These are phyloP conservation scores for Allium cepa DNA, from an alignment of 106 monocot genomes.

Conservation along the genomic window DNA sequence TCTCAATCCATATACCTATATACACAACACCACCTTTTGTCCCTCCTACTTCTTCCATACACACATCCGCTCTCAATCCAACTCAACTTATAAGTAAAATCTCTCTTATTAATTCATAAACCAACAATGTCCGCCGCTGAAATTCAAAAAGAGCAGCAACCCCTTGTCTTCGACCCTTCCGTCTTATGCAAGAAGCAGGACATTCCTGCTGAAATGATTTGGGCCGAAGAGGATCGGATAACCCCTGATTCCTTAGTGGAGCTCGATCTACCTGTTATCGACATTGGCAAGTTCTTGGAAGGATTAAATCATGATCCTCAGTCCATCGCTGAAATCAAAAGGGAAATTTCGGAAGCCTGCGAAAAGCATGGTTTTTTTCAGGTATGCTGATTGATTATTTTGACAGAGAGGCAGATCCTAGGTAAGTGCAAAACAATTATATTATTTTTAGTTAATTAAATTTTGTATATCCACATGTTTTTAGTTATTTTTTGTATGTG, in stretches of 20 bases:
- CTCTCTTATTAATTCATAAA: too few species aligned
- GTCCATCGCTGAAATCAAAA: slow-evolving; percentile 5
- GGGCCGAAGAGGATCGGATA: slow-evolving; percentile 35
- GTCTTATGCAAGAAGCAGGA: slow-evolving; percentile 20
- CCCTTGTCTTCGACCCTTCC: slow-evolving; percentile 33
- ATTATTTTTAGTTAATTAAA: too few species aligned
- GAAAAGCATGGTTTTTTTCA: slow-evolving; percentile 81
- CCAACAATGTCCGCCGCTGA: too few species aligned
- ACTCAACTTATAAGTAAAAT: too few species aligned
- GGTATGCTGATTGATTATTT: slow-evolving; percentile 10
- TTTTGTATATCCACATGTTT: too few species aligned
- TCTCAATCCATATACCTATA: too few species aligned
- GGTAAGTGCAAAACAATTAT: too few species aligned
- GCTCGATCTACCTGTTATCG: slow-evolving; percentile 54
- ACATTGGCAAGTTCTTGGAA: slow-evolving; percentile 25
- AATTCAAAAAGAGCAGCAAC: neutral
- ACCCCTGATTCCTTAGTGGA: slow-evolving; percentile 22
- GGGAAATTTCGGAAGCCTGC: slow-evolving; percentile 41
- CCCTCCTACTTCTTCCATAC: too few species aligned
- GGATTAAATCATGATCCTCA: slow-evolving; percentile 1
- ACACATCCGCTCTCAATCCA: too few species aligned
- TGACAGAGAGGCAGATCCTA: too few species aligned
- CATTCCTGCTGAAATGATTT: slow-evolving; percentile 45
- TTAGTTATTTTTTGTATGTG: too few species aligned
- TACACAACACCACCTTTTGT: too few species aligned